These are phyloP conservation scores for Fagopyrum tataricum DNA, from an alignment of 148 eudicot genomes.

Conservation along the genomic window DNA sequence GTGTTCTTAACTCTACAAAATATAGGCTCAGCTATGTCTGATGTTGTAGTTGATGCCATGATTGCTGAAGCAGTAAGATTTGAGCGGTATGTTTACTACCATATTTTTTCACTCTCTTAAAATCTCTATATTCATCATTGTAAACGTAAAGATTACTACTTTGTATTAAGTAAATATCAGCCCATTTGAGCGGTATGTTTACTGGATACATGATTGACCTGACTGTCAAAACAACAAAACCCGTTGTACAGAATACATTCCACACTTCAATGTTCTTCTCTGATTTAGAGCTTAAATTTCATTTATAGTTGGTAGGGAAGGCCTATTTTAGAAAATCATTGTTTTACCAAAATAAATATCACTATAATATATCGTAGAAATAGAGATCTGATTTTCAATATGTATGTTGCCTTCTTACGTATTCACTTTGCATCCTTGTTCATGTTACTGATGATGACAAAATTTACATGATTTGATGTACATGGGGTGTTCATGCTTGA, in stretches of 20 bases:
- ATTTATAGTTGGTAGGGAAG: background rate
- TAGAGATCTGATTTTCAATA: background rate
- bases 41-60: conserved; percentile 98
- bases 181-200: background rate
- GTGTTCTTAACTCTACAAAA: conserved; percentile 74
- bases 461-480: background rate
- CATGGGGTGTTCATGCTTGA: background rate
- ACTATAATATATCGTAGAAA: too few relatives aligned
- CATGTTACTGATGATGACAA: background rate
- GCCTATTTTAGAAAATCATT: background rate
- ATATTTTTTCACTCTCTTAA: background rate
- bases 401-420: background rate
- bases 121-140: background rate
- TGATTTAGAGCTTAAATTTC: background rate
- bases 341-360: background rate
- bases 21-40: conserved; percentile 97
- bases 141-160: conserved; percentile 1
- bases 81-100: conserved; percentile 55
- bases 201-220: background rate
- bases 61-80: conserved; percentile 89
- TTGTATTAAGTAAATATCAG: background rate
- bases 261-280: background rate
- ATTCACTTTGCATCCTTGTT: background rate
- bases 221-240: background rate
- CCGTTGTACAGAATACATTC: background rate